Percentiles rank a stretch among this genome's conserved stretches.
Evolutionary conservation across 2,329 filamentous ascomycete species (phyloP).

Genomic region (Annulohypoxylon truncatum): DNA sequence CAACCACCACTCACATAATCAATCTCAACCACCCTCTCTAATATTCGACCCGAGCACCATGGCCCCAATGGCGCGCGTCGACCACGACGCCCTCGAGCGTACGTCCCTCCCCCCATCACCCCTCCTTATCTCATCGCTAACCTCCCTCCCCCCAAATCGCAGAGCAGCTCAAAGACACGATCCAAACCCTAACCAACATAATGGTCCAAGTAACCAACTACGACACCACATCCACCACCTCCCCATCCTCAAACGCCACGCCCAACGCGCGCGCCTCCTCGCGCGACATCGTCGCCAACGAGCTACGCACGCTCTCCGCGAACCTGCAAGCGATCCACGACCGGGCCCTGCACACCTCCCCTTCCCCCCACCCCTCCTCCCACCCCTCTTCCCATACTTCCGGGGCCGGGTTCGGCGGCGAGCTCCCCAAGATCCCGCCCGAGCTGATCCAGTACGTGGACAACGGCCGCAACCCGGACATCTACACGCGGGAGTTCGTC

Average conservation of each 20-base stretch:
- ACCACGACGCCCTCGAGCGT: constrained; percentile 54
- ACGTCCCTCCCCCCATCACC: constrained; percentile 22
- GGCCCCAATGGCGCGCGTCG: constrained; percentile 51
- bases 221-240: constrained; percentile 57
- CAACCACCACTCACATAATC: background rate
- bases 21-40: background rate
- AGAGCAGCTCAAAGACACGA: constrained; percentile 52
- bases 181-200: constrained; percentile 52
- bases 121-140: background rate
- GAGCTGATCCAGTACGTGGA: constrained; percentile 77
- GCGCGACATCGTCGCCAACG: constrained; percentile 66
- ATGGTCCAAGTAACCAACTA: constrained; percentile 71
- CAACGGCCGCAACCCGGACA: constrained; percentile 77
- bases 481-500: constrained; percentile 79
- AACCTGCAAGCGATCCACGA: constrained; percentile 56
- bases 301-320: constrained; percentile 59
- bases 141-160: constrained; percentile 5
- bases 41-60: constrained; percentile 38
- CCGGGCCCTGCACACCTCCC: constrained; percentile 54
- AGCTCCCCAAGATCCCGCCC: constrained; percentile 66
- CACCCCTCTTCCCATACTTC: too few species aligned
- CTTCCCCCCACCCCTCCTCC: too few species aligned
- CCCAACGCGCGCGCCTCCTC: constrained; percentile 45
- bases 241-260: background rate
- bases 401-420: background rate